Evolutionary conservation across 2,329 filamentous ascomycete genomes (phyloP).

Genomic region (Falciphora oryzae): DNA sequence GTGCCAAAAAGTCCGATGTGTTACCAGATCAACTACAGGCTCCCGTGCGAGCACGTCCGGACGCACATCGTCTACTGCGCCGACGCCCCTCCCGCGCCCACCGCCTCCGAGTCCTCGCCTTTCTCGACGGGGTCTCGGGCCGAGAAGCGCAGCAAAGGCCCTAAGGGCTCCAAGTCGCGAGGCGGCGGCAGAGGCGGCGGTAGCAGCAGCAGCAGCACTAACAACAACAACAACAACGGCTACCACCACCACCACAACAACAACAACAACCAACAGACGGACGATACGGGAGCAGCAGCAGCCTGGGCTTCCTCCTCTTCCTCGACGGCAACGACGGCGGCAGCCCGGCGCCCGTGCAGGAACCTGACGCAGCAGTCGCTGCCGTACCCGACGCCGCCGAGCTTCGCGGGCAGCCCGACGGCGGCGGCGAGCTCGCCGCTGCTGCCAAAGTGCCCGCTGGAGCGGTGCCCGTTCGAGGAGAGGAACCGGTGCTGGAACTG

Average conservation of each 20-base stretch:
- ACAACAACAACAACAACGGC: slow-evolving; percentile 6
- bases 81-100: slow-evolving; percentile 25
- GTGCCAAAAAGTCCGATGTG: slow-evolving; percentile 32
- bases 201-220: slow-evolving; percentile 6
- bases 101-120: not conserved
- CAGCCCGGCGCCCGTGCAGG: slow-evolving; percentile 31
- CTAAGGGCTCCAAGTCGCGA: not conserved
- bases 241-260: slow-evolving; percentile 14
- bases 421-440: slow-evolving; percentile 23
- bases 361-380: slow-evolving; percentile 37
- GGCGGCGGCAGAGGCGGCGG: not conserved
- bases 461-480: slow-evolving; percentile 43
- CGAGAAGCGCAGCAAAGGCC: not conserved
- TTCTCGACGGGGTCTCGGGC: slow-evolving; percentile 1
- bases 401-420: slow-evolving; percentile 29
- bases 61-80: slow-evolving; percentile 39
- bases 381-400: slow-evolving; percentile 41
- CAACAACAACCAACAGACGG: not conserved
- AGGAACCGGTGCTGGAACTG: slow-evolving; percentile 48
- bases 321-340: not conserved
- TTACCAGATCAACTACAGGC: slow-evolving; percentile 42
- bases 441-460: slow-evolving; percentile 38
- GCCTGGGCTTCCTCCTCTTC: slow-evolving; percentile 8
- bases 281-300: slow-evolving; percentile 12
- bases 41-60: slow-evolving; percentile 46